Base-by-base conservation (phyloP, 257 asterid genomes). In the Rubia yunnanensis region DNA sequence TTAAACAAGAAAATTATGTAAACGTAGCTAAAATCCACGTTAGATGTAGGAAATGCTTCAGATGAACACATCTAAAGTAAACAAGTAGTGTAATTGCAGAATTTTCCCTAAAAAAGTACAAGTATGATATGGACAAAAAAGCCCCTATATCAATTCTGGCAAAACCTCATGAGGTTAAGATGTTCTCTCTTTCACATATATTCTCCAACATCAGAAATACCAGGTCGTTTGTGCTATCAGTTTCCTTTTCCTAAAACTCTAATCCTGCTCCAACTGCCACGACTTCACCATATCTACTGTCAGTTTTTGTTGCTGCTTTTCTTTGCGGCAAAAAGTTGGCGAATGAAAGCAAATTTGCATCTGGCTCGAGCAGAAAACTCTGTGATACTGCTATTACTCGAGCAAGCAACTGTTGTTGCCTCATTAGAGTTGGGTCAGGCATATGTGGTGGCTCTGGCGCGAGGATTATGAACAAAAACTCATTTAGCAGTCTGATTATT, bases 261-360 rank as follows among this genome's bases (percentile, higher is more conserved):
- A 34, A 48, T 67, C 63, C 63, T 57, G 63, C 38, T 57, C 22
- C 63, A 57, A 10, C 31, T 27, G 36, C 20, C 26, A 10, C 36
- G n/a, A n/a, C 15, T 48, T 48, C 39, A 57, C 67, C 23, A 23
- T n/a, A n/a, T n/a, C 32, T 61, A 81, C n/a, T 67, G 83, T 41
- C 50, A 41, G 50, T 13, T 41, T 41, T 41, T 79, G 81, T 78
- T 88, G 74, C 84, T 79, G 71, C 83, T 82, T 89, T 89, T 92
- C 83, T 92, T 92, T 36, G 84, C 88, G 41, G 96, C 95, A 63
- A 92, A 92, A 46, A 92, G 91, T 56, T 92, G 96, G 61, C 98
- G 91, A 54, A 92, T 66, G 71, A 92, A 92, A 5, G 96, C 89
- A 55, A 92, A 89, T 73, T 70, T 89, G 71, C 96, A 94, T 77